Conservation (phyloP, 2,329 filamentous ascomycete genomes). For the Ophiostoma perfectum region DNA sequence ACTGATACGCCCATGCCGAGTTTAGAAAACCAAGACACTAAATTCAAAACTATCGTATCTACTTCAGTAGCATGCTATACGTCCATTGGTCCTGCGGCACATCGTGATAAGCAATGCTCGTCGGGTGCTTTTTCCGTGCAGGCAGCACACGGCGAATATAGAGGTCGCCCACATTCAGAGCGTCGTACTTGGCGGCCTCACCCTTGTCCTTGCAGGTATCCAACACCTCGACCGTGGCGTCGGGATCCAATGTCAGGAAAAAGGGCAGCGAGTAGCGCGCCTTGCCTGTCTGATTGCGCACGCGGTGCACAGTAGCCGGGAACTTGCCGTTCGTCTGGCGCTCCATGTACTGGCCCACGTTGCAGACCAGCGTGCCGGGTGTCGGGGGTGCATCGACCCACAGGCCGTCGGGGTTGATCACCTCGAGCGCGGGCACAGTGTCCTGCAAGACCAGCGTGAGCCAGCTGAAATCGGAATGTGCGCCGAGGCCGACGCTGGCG, state of each 20-base stretch:
- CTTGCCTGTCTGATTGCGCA: conserved; percentile 39
- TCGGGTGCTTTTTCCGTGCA: conserved; percentile 17
- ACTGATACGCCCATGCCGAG: too few relatives aligned
- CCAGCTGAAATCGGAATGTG: conserved; percentile 45
- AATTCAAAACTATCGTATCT: neutral
- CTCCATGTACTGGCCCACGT: conserved; percentile 50
- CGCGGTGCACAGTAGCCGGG: conserved; percentile 45
- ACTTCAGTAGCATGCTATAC: conserved; percentile 13
- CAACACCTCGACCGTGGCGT: conserved; percentile 29
- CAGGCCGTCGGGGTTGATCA: conserved; percentile 36
- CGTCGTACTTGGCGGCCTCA: conserved; percentile 4
- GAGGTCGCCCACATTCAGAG: conserved; percentile 5
- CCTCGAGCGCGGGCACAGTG: conserved; percentile 37
- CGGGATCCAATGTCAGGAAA: conserved; percentile 47
- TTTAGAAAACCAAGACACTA: neutral
- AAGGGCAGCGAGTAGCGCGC: conserved; percentile 52
- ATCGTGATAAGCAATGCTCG: conserved; percentile 15
- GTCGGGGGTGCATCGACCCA: conserved; percentile 31
- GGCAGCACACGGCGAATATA: conserved; percentile 4
- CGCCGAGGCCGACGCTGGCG: conserved; percentile 38
- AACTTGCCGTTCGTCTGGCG: conserved; percentile 46
- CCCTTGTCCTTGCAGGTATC: neutral
- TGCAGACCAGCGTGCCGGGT: conserved; percentile 39
- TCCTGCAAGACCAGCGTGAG: conserved; percentile 48
- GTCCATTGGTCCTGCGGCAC: conserved; percentile 15